These are phyloP conservation scores for Cymodocea nodosa DNA, from an alignment of 116 monocot species.

Conservation along the genomic window DNA sequence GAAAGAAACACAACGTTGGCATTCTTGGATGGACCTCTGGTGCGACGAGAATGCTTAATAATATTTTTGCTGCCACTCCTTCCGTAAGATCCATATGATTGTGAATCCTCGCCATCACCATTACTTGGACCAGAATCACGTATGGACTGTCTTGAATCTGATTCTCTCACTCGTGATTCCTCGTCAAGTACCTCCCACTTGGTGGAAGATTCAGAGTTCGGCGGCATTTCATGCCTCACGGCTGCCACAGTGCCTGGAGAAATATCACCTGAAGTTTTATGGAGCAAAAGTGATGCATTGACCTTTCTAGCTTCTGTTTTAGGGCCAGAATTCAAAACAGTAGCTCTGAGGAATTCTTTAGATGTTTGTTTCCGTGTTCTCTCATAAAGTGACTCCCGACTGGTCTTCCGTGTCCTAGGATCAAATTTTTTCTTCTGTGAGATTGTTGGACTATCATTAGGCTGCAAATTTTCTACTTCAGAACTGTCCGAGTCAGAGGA, in stretches of 20 bases:
- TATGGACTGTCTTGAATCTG: slow-evolving; percentile 9
- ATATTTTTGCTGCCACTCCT: slow-evolving; percentile 11
- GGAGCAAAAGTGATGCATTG: neutral
- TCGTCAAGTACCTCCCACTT: slow-evolving; percentile 4
- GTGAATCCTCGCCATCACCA: slow-evolving; percentile 10
- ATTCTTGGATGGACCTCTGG: slow-evolving; percentile 19
- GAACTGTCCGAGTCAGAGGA: slow-evolving; percentile 9
- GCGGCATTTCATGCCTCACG: neutral
- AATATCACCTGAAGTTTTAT: neutral
- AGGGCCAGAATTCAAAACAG: neutral
- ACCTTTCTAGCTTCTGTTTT: neutral
- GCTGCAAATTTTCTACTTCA: slow-evolving; percentile 5
- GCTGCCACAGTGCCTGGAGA: neutral
- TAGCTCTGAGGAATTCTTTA: neutral
- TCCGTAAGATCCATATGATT: neutral
- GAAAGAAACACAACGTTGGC: slow-evolving; percentile 6
- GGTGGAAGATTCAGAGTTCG: slow-evolving; percentile 2
- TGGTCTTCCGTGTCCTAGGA: neutral
- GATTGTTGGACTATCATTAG: neutral
- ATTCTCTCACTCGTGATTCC: slow-evolving; percentile 8
- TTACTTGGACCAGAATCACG: slow-evolving; percentile 17
- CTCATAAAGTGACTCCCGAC: neutral
- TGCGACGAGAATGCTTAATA: slow-evolving; percentile 39
- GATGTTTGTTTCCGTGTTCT: neutral
- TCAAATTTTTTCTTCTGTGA: neutral